A percentile compares a stretch with the other conserved stretches of the same genome.
These are phyloP conservation scores for Diaporthe sp. DNA, from an alignment of 2,329 filamentous ascomycete genomes.

Conservation along the genomic window DNA sequence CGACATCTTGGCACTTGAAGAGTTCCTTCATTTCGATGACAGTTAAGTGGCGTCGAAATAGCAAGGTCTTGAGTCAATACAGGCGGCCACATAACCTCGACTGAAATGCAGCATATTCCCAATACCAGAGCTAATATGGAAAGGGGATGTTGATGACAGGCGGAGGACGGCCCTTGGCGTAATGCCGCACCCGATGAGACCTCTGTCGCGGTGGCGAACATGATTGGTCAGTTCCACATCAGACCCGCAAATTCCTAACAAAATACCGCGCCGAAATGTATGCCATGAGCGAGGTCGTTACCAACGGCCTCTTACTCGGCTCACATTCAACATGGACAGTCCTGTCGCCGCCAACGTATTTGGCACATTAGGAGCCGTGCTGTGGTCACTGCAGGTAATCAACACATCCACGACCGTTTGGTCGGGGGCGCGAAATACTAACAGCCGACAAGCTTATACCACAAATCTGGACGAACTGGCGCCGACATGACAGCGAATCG, in stretches of 20 bases:
- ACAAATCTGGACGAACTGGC: constrained; percentile 2
- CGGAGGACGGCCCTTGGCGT: not conserved
- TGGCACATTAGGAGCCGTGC: not conserved
- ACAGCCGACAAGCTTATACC: not conserved
- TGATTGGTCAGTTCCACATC: not conserved
- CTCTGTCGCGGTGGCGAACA: not conserved
- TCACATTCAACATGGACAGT: not conserved
- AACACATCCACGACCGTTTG: not conserved
- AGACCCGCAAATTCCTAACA: not conserved
- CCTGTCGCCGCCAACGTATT: not conserved
- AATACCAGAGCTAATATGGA: too few relatives aligned
- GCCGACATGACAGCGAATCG: not conserved
- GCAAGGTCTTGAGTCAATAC: rapidly evolving
- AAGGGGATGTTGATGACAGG: too few relatives aligned
- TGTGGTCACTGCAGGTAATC: not conserved
- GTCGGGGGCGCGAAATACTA: not conserved
- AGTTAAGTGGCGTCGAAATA: not conserved
- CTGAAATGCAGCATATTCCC: not conserved
- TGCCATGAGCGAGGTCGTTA: not conserved
- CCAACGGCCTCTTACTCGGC: too few relatives aligned
- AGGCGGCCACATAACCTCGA: not conserved
- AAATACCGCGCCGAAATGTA: not conserved
- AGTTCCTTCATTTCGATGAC: not conserved
- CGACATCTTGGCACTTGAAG: not conserved
- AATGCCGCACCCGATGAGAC: not conserved